A percentile compares a stretch with the other conserved stretches of the same genome.
Conservation (phyloP, 2,329 filamentous ascomycete genomes). For the Eutypa lata region DNA sequence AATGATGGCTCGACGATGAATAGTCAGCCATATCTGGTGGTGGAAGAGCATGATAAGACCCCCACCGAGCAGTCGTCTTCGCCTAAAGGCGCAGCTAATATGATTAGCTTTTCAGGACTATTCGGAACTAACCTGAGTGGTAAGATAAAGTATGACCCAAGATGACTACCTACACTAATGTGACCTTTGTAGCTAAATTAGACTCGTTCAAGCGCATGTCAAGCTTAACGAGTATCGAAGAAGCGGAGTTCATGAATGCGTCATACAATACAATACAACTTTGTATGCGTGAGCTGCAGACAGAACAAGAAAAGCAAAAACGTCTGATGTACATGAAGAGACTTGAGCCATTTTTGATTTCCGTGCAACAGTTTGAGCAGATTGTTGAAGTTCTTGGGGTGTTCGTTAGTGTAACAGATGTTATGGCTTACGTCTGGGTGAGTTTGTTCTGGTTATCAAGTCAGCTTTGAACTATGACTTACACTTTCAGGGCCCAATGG, state of each 20-base stretch:
- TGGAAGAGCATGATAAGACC: background rate
- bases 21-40: background rate
- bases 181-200: conserved; percentile 1
- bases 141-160: background rate
- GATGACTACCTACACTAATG: background rate
- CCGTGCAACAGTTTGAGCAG: conserved; percentile 34
- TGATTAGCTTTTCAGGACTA: background rate
- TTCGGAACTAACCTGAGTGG: background rate
- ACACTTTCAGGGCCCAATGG: conserved; percentile 29
- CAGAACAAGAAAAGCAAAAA: conserved; percentile 19
- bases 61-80: background rate
- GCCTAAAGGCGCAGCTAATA: background rate
- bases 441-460: background rate
- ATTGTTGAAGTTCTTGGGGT: conserved; percentile 30
- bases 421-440: conserved; percentile 32
- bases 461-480: background rate
- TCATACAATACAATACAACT: conserved; percentile 11
- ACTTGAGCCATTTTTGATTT: conserved; percentile 26
- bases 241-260: conserved; percentile 4
- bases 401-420: conserved; percentile 23
- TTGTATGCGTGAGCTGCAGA: conserved; percentile 25
- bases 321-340: conserved; percentile 26
- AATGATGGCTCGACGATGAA: background rate
- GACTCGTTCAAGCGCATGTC: conserved; percentile 1
- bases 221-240: background rate